Base-by-base conservation (phyloP, 257 asterid genomes). In the Voacanga thouarsii region DNA sequence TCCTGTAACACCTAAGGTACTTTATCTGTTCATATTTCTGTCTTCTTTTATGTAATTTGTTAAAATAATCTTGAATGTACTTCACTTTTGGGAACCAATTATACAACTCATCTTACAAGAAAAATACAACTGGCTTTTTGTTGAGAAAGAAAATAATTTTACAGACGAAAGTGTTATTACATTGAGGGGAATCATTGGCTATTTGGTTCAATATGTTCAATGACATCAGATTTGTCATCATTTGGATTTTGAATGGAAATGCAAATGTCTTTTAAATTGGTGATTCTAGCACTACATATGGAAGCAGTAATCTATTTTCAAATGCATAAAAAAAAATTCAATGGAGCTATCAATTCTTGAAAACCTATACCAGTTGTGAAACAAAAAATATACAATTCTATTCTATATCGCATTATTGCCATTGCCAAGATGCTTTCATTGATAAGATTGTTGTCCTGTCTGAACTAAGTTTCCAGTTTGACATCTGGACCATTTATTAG, bases 1-100 rank as follows among this genome's bases (percentile, higher is more conserved):
- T 83, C 97, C 97, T 82, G 16, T 41, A 75, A 82, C 96, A 75
- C 98, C 98, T 44, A 94, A 90, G 97, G 99, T 92, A 91, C 78
- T 75, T 75, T 28, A 77, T 79, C 55, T 80, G 60, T 76, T 78
- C 51, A 72, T 26, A 5, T 51, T 56, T 72, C 43, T 72, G 76
- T 11, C 18, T 51, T 49, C 50, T 66, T 66, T 8, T 43, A 18
- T 67, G 7, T 16, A 19, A 39, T 37, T 67, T 18, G 72, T 19
- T 67, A 67, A 50, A 39, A 19, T 39, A 67, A 37, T 67, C 50
- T 18, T 67, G 26, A 19, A n/a, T 67, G 16, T 19, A 6, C 15
- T 65, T 43, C 4, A 19, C 71, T 65, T 60, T 19, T 1, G 71
- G 41, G 71, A 65, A 24, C 4, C 9, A 39, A 64, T 19, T 30